phyloP scores from a whole-genome alignment of 805 yeast species.

The Wickerhamomyces silvicola region DNA sequence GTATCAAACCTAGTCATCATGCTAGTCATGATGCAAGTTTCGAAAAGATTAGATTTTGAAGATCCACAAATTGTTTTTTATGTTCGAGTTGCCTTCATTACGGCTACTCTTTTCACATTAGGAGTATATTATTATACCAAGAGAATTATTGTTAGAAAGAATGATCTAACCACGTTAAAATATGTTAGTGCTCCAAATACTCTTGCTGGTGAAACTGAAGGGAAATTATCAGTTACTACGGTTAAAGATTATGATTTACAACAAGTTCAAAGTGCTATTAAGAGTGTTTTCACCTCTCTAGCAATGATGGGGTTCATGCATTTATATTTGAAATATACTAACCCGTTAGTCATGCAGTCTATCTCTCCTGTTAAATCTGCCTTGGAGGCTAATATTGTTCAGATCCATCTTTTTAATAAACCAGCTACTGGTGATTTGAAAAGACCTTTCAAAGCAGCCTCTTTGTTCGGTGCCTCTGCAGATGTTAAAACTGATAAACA shows the following conservation, averaged over 20 bases:
- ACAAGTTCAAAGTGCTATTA: slow-evolving; percentile 75
- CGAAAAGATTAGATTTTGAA: slow-evolving; percentile 84
- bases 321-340: slow-evolving; percentile 92
- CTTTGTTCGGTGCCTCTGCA: slow-evolving; percentile 58
- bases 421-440: slow-evolving; percentile 85
- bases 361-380: slow-evolving; percentile 87
- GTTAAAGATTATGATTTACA: slow-evolving; percentile 90
- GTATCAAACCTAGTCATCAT: slow-evolving; percentile 79
- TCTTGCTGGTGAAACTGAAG: slow-evolving; percentile 67
- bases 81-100: slow-evolving; percentile 66
- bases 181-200: slow-evolving; percentile 82
- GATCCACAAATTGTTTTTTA: slow-evolving; percentile 66
- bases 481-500: slow-evolving; percentile 80
- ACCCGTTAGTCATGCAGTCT: slow-evolving; percentile 93
- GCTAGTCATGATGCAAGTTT: slow-evolving; percentile 94
- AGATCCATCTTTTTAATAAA: slow-evolving; percentile 80
- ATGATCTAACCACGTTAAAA: slow-evolving; percentile 88
- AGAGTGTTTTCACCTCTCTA: slow-evolving; percentile 77
- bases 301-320: slow-evolving; percentile 99
- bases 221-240: slow-evolving; percentile 78
- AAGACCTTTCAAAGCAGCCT: slow-evolving; percentile 92
- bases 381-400: slow-evolving; percentile 81
- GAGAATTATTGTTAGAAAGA: slow-evolving; percentile 57
- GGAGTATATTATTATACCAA: slow-evolving; percentile 62
- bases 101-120: slow-evolving; percentile 61